phyloP scores from a whole-genome alignment of 2,329 filamentous ascomycete species.

The Truncatella angustata region DNA sequence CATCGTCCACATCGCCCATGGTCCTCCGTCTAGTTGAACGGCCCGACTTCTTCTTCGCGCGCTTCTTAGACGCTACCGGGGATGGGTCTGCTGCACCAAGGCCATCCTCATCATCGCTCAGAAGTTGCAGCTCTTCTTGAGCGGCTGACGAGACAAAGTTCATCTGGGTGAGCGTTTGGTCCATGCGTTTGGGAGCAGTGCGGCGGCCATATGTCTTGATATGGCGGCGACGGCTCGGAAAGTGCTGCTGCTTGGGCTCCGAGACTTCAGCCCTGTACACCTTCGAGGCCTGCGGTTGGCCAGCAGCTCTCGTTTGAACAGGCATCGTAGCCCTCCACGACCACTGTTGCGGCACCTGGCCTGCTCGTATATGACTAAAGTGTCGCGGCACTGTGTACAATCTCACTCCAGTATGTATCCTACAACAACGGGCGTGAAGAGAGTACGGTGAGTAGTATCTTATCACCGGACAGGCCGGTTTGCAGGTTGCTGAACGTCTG shows the following conservation, averaged over 20 bases:
- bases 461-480: too few species aligned
- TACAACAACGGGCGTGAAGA: too few species aligned
- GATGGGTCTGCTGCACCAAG: slow-evolving; percentile 13
- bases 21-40: slow-evolving; percentile 25
- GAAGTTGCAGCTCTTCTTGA: slow-evolving; percentile 12
- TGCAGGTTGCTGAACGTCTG: not conserved
- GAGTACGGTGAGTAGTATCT: too few species aligned
- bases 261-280: not conserved
- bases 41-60: slow-evolving; percentile 13
- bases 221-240: slow-evolving; percentile 4
- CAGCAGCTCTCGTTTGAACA: not conserved
- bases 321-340: not conserved
- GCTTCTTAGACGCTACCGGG: slow-evolving; percentile 11
- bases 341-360: too few species aligned
- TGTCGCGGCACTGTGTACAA: too few species aligned
- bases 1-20: slow-evolving; percentile 20
- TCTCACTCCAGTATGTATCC: too few species aligned
- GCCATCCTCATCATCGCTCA: slow-evolving; percentile 9
- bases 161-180: slow-evolving; percentile 10
- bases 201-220: slow-evolving; percentile 8
- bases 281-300: not conserved
- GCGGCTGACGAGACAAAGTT: not conserved
- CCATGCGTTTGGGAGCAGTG: not conserved
- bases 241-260: slow-evolving; percentile 5
- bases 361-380: too few species aligned